Percentiles rank a stretch among this genome's conserved stretches.
Conservation (phyloP, 371 early-diverging fungal genomes). For the Chytridium lagenaria region DNA sequence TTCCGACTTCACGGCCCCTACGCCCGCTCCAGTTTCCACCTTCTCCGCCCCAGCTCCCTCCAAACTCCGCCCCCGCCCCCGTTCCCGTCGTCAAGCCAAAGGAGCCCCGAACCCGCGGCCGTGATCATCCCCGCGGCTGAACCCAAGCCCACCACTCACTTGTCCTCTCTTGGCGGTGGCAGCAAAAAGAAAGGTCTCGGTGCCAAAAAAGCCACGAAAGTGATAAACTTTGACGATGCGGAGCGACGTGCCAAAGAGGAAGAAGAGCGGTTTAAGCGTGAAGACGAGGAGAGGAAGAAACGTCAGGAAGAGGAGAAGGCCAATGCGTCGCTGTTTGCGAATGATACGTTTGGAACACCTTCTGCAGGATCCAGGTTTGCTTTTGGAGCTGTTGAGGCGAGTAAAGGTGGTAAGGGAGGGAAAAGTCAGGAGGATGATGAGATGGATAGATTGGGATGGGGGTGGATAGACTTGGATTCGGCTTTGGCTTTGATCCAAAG, state of each 20-base stretch:
- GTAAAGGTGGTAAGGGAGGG: not conserved
- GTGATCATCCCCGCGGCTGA: slow-evolving; percentile 20
- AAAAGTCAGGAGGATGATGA: not conserved
- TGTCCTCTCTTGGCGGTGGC: not conserved
- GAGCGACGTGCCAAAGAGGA: slow-evolving; percentile 89
- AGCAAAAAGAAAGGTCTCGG: slow-evolving; percentile 74
- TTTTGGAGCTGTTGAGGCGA: slow-evolving; percentile 12
- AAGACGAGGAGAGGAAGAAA: slow-evolving; percentile 40
- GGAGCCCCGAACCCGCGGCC: slow-evolving; percentile 4
- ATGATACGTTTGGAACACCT: not conserved
- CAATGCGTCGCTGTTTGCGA: slow-evolving; percentile 1
- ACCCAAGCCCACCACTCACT: not conserved
- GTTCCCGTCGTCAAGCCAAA: slow-evolving; percentile 13
- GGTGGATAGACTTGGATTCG: slow-evolving; percentile 32
- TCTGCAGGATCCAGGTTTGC: slow-evolving; percentile 18
- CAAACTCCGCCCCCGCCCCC: not conserved
- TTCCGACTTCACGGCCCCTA: not conserved
- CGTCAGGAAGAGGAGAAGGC: slow-evolving; percentile 37
- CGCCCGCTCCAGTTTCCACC: not conserved
- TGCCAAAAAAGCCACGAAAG: slow-evolving; percentile 76
- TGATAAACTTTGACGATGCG: slow-evolving; percentile 88
- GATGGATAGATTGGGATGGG: not conserved
- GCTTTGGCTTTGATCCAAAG: slow-evolving; percentile 64
- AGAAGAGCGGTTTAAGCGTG: slow-evolving; percentile 52
- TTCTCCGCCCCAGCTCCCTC: slow-evolving; percentile 13